Conservation (phyloP, 768 basidiomycete genomes). For the Tulasnella sp. region DNA sequence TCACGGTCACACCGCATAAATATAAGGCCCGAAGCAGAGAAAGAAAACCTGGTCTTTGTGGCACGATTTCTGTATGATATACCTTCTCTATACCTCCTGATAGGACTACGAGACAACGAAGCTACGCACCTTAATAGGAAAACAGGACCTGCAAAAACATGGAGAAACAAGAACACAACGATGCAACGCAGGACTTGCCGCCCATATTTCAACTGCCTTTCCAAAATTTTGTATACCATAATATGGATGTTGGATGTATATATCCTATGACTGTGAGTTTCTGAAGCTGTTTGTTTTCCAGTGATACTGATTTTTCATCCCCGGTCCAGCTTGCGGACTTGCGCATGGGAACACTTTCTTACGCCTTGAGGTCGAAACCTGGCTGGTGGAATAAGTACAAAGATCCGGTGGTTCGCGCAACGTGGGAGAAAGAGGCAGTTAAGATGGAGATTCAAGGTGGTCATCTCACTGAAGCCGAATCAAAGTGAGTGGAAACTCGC, state of each 20-base stretch:
- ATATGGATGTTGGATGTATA: not conserved
- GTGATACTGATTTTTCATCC: not conserved
- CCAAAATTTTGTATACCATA: not conserved
- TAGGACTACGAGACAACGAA: not conserved
- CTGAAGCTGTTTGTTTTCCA: not conserved
- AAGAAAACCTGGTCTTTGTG: no score
- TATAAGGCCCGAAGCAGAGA: no score
- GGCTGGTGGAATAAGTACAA: constrained; percentile 22
- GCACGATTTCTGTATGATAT: not conserved
- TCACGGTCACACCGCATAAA: no score
- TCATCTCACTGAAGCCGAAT: not conserved
- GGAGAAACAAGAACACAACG: not conserved
- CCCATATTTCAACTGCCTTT: not conserved
- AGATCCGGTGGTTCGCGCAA: not conserved
- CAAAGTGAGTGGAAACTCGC: not conserved
- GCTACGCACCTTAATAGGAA: not conserved
- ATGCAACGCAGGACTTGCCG: not conserved
- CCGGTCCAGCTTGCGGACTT: constrained; percentile 1
- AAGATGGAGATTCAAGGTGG: not conserved
- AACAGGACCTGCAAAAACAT: not conserved
- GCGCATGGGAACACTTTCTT: constrained; percentile 12
- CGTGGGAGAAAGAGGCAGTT: constrained; percentile 25
- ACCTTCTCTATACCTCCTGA: not conserved
- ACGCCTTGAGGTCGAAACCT: constrained; percentile 16
- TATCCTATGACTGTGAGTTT: not conserved